Evolutionary conservation across 2,329 filamentous ascomycete genomes (phyloP).

Genomic region (Nemania abortiva): DNA sequence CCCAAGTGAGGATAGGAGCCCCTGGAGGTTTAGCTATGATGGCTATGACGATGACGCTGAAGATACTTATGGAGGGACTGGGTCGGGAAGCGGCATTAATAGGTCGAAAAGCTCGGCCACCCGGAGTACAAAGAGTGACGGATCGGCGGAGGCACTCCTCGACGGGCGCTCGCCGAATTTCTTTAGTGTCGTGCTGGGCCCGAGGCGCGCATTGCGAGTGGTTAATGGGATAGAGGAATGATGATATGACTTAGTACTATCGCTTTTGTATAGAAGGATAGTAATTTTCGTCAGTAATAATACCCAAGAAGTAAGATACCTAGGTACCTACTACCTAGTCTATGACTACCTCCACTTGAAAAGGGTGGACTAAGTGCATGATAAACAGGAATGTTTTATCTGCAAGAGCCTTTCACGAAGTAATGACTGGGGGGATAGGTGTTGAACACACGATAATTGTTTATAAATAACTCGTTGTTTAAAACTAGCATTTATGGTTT

Average conservation of each 20-base stretch:
- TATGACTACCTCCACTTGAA: not conserved
- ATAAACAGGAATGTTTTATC: not conserved
- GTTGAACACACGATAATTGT: not conserved
- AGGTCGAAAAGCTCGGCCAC: slow-evolving; percentile 52
- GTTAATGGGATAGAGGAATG: slow-evolving; percentile 66
- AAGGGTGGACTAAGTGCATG: not conserved
- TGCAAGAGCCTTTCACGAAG: not conserved
- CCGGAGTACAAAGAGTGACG: slow-evolving; percentile 53
- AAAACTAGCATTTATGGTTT: not conserved
- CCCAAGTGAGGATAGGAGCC: slow-evolving; percentile 48
- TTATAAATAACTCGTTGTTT: too few species aligned
- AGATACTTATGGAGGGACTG: slow-evolving; percentile 13
- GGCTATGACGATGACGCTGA: not conserved
- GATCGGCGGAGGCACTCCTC: slow-evolving; percentile 54
- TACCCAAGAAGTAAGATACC: slow-evolving; percentile 7
- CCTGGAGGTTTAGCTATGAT: slow-evolving; percentile 44
- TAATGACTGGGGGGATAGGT: not conserved
- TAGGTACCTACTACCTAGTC: not conserved
- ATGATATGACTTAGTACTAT: not conserved
- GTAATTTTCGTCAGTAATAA: slow-evolving; percentile 1
- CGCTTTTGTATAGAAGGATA: not conserved
- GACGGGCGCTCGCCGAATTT: slow-evolving; percentile 74
- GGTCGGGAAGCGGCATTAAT: slow-evolving; percentile 38
- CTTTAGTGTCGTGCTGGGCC: slow-evolving; percentile 76
- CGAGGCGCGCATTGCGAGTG: slow-evolving; percentile 75